A percentile compares a stretch with the other conserved stretches of the same genome.
These are phyloP conservation scores for Tetracladium marchalianum DNA, from an alignment of 495 filamentous ascomycete genomes.

Conservation along the genomic window DNA sequence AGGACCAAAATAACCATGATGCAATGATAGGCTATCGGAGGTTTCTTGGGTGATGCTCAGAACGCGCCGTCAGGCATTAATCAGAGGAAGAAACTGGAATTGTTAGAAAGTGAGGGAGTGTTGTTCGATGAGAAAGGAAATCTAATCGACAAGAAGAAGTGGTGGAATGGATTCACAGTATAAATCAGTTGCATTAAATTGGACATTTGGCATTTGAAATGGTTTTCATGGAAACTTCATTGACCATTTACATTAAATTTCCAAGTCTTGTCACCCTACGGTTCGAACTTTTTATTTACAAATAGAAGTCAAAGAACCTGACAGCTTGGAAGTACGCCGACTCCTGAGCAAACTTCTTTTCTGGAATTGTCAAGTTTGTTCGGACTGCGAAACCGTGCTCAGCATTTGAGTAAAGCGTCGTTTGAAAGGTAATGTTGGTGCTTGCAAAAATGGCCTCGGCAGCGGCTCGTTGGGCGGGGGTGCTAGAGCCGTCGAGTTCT, in stretches of 20 bases:
- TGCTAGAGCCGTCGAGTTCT: conserved; percentile 5
- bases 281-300: too few relatives aligned
- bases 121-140: conserved; percentile 33
- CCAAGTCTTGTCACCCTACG: too few relatives aligned
- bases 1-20: neutral
- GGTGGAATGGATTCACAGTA: conserved; percentile 32
- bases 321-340: conserved; percentile 7
- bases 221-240: too few relatives aligned
- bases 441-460: conserved; percentile 5
- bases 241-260: too few relatives aligned
- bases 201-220: neutral
- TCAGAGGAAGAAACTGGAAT: conserved; percentile 32
- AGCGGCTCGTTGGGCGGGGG: conserved; percentile 2
- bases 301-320: conserved; percentile 3
- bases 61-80: conserved; percentile 36
- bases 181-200: neutral
- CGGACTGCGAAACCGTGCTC: conserved; percentile 55
- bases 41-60: conserved; percentile 42
- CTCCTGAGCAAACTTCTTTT: conserved; percentile 4
- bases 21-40: conserved; percentile 30
- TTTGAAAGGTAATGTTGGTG: conserved; percentile 4
- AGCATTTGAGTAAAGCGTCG: conserved; percentile 26
- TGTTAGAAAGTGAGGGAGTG: conserved; percentile 39
- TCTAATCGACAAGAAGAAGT: conserved; percentile 25
- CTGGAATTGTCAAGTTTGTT: conserved; percentile 39